A percentile compares a stretch with the other conserved stretches of the same genome.
These are phyloP conservation scores for Striga hermonthica DNA, from an alignment of 305 asterid genomes.

Conservation along the genomic window DNA sequence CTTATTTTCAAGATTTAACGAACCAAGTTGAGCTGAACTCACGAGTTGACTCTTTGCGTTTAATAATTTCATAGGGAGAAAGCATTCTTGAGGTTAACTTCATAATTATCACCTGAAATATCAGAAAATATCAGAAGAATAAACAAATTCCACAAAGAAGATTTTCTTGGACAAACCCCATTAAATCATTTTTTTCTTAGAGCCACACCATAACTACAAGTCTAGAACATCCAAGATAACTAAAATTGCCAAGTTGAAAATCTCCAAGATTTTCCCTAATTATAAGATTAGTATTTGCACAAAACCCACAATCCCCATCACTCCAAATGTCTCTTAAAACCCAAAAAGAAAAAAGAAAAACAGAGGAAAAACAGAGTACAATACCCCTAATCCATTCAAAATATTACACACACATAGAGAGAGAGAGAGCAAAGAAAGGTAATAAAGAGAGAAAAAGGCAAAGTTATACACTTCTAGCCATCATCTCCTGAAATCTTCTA, in stretches of 20 bases:
- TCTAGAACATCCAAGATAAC: neutral
- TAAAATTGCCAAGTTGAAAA: neutral
- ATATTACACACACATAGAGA: no score
- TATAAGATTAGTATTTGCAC: neutral
- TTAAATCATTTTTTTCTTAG: neutral
- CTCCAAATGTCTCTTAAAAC: neutral
- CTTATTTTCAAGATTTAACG: no score
- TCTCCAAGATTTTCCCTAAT: neutral
- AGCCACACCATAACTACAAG: neutral
- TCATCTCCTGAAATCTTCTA: slow-evolving; percentile 76
- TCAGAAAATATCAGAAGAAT: no score
- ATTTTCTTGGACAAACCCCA: neutral
- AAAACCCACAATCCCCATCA: slow-evolving; percentile 1
- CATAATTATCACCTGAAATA: neutral
- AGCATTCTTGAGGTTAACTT: no score
- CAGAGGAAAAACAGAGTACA: neutral
- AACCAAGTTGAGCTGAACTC: no score
- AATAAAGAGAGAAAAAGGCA: neutral
- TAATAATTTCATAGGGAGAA: no score
- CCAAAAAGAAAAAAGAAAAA: no score
- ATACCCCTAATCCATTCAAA: neutral
- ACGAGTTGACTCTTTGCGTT: no score
- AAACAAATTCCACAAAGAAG: neutral
- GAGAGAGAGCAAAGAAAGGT: no score
- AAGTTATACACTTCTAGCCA: slow-evolving; percentile 64